phyloP scores from a whole-genome alignment of 331 rosid species.

The Spiraea crenata region DNA sequence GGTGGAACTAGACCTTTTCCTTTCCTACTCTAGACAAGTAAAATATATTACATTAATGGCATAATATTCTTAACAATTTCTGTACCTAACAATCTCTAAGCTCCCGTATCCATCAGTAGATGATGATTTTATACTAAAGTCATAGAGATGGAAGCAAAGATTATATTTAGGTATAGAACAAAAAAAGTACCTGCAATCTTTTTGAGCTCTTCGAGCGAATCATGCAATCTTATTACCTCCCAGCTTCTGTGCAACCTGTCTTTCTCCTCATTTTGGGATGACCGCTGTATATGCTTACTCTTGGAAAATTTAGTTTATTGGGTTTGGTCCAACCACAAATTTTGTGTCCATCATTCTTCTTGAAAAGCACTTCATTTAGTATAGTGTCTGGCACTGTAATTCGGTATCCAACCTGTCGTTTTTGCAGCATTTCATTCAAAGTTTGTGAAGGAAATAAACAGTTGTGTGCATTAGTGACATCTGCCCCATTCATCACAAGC shows the following conservation, averaged over 20 bases:
- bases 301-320: conserved; percentile 26
- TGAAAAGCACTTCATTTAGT: conserved; percentile 25
- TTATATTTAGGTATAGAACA: not conserved
- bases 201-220: conserved; percentile 69
- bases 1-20: no score
- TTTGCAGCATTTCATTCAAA: conserved; percentile 46
- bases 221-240: conserved; percentile 74
- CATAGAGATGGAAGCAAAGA: no score
- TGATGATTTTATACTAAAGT: no score
- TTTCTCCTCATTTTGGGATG: conserved; percentile 60
- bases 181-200: conserved; percentile 62
- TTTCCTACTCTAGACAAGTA: no score
- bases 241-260: conserved; percentile 48
- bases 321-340: conserved; percentile 32
- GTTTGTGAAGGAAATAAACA: conserved; percentile 36
- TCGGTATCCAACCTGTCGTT: conserved; percentile 52
- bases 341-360: conserved; percentile 33
- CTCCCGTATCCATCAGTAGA: no score
- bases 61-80: no score
- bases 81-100: no score
- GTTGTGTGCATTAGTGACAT: conserved; percentile 22
- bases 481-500: conserved; percentile 67
- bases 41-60: no score
- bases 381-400: conserved; percentile 45
- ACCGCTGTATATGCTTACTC: conserved; percentile 78